Conservation (phyloP, 2,329 filamentous ascomycete genomes). For the Ustilaginoidea virens region DNA sequence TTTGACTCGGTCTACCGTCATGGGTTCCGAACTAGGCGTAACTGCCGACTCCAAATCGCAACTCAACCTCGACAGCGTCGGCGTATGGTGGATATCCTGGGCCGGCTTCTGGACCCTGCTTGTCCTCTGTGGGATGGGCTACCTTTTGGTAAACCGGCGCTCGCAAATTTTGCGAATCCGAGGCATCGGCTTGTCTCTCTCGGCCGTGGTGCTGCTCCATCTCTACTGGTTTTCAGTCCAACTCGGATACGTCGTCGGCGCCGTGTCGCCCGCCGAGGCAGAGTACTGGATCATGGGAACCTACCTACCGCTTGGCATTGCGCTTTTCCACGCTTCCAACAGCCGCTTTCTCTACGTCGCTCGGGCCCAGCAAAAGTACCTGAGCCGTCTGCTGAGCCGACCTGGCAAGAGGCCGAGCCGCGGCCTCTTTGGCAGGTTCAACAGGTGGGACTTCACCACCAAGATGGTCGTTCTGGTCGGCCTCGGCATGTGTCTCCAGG, state of each 20-base stretch:
- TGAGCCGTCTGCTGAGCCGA: conserved; percentile 4
- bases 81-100: conserved; percentile 20
- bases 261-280: conserved; percentile 9
- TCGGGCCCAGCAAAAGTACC: conserved; percentile 28
- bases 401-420: not conserved
- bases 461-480: conserved; percentile 29
- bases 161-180: conserved; percentile 23
- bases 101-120: conserved; percentile 4
- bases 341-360: conserved; percentile 35
- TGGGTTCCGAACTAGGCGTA: conserved; percentile 13
- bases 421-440: conserved; percentile 15
- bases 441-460: conserved; percentile 20
- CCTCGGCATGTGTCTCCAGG: conserved; percentile 16
- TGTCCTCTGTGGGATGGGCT: not conserved
- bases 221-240: conserved; percentile 24
- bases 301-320: conserved; percentile 41
- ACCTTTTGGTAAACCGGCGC: conserved; percentile 9
- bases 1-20: too few relatives aligned
- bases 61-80: conserved; percentile 12
- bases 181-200: conserved; percentile 22
- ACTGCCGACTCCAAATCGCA: conserved; percentile 8
- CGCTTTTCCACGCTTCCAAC: conserved; percentile 42
- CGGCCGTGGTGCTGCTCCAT: conserved; percentile 22
- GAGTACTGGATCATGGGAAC: conserved; percentile 45
- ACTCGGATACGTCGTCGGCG: conserved; percentile 19